Percentiles rank a stretch among this genome's conserved stretches.
Evolutionary conservation across 73 alveolate genomes (phyloP).

Genomic region (Paramecium sexaurelia): DNA sequence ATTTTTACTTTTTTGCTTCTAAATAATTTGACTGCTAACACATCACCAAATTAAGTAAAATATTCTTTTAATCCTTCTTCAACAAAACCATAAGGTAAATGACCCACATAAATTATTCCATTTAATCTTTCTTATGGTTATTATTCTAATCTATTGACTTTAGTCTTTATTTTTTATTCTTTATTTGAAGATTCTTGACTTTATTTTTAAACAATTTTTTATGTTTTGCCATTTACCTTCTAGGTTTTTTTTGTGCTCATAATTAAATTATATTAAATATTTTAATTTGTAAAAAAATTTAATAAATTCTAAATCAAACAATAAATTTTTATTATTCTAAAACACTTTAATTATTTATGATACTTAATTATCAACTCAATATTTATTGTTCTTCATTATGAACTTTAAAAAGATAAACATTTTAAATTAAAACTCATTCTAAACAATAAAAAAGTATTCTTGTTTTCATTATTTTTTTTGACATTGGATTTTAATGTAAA

Average conservation of each 20-base stretch:
- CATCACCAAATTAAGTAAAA: constrained; percentile 93
- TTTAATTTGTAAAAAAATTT: not conserved
- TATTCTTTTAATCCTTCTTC: constrained; percentile 90
- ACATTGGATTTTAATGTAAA: too few relatives aligned
- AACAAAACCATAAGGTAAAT: constrained; percentile 94
- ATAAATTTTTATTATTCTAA: not conserved
- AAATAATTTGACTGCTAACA: constrained; percentile 81
- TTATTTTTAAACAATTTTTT: not conserved
- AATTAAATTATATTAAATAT: not conserved
- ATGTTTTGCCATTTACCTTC: not conserved
- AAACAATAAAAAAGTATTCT: too few relatives aligned
- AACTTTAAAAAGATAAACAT: too few relatives aligned
- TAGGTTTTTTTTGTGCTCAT: constrained; percentile 22
- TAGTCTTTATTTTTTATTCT: not conserved
- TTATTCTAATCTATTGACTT: constrained; percentile 9
- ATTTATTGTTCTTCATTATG: not conserved
- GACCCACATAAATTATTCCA: constrained; percentile 90
- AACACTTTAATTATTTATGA: not conserved
- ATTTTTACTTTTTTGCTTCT: constrained; percentile 74
- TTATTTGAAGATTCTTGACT: not conserved
- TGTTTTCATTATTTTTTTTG: too few relatives aligned
- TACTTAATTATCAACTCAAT: too few relatives aligned
- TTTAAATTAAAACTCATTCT: too few relatives aligned
- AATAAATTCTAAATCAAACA: not conserved
- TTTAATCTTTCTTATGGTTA: not conserved